Evolutionary conservation across 2,329 filamentous ascomycete species (phyloP), one percentile per base, ranked within the genome.

Genomic region (Chaetomium sp.): DNA sequence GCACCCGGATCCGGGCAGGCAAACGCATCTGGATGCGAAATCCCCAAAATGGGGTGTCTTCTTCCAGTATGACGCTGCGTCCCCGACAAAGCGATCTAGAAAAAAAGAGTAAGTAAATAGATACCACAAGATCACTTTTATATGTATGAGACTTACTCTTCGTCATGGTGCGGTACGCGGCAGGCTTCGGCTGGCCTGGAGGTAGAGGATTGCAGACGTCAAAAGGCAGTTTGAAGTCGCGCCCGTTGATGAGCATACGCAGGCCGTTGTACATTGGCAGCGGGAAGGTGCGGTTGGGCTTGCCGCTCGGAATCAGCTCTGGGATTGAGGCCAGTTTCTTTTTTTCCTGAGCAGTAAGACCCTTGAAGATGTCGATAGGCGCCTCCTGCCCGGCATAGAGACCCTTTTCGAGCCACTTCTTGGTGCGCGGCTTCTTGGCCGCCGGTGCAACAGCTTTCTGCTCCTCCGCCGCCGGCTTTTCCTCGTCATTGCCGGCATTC

Each of bases 151-250:
- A 78, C 89, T 81, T 81, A 96, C 92, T 98, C 78, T 91, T 95
- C 68, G 92, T 93, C 71, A 95, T 89, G 75, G 94, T 94, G 70
- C 89, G 88, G 90, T 93, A 99, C 72, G 96, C 92, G 70, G 96
- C 89, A 0, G 94, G 93, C 77, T 96, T 97, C 27, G 93, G 91
- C 74, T 97, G 91, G 57, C 91, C 92, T 1, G 88, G 87, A 3
- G 92, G 90, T 23, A 96, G 84, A 2, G 94, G 94, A 61, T 92
- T 91, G 81, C 94, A 98, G 56, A 97, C 83, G 74, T 97, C 90
- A 73, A 87, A 97, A 0, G 95, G 95, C 33, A 99, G 81, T 76
- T 92, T 92, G 78, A 96, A 98, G 75, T 96, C 88, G 58, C 90
- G 84, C 16, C 90, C 90, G 65, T 85, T 81, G 61, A 93, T 84